Evolutionary conservation across 371 early-diverging fungal species (phyloP).

Genomic region (Mucor piriformis): DNA sequence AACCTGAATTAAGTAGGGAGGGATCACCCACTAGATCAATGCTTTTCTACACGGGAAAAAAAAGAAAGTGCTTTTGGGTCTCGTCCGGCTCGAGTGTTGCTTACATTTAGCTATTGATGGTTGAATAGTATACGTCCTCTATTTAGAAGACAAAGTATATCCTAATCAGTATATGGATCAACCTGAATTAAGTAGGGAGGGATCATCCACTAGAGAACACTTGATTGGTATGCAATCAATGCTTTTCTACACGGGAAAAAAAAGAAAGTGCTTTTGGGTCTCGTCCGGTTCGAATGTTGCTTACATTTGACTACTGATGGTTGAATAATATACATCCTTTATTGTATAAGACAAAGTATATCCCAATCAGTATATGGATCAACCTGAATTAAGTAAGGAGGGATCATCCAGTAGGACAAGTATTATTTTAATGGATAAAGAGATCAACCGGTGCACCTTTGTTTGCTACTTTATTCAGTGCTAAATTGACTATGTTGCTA

Average conservation of each 20-base stretch:
- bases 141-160: too few species aligned
- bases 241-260: background rate
- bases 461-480: constrained; percentile 3
- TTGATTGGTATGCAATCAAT: too few species aligned
- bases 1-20: too few species aligned
- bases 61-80: too few species aligned
- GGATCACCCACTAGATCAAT: too few species aligned
- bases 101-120: too few species aligned
- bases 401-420: background rate
- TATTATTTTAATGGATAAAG: background rate
- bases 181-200: too few species aligned
- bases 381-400: background rate
- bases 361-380: constrained; percentile 3
- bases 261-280: constrained; percentile 2
- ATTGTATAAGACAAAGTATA: constrained; percentile 1
- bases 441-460: constrained; percentile 1
- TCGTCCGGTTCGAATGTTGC: constrained; percentile 3
- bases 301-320: constrained; percentile 4
- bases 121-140: too few species aligned
- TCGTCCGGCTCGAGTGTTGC: too few species aligned
- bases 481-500: background rate
- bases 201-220: too few species aligned
- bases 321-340: background rate
- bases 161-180: too few species aligned
- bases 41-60: too few species aligned